Evolutionary conservation across 176 grass and related monocot species (phyloP), one percentile per base, ranked within the genome.

Genomic region (Triticum turgidum): DNA sequence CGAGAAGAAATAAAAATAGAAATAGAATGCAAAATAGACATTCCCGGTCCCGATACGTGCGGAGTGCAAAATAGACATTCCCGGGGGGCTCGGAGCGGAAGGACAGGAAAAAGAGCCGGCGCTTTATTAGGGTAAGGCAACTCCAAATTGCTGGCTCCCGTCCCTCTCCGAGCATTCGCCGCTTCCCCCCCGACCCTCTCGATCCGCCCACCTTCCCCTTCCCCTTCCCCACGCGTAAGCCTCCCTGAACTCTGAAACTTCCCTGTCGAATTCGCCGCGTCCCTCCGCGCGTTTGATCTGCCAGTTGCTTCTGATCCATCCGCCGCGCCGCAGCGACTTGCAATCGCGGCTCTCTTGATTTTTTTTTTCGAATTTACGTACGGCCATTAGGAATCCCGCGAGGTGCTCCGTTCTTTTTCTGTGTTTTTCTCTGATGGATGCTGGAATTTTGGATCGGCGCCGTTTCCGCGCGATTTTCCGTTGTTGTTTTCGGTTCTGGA

Each of bases 81-180:
- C 1, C 4, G 14, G 34, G 49, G 70, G 52, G 24, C 18, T 33
- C 9, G 18, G 52, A 84, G 32, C 44, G 24, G 10, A 84, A 71
- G 71, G 72, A 73, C 9, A 2, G 68, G 37, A 73, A 12, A 83
- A 61, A 37, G 18, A 41, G 52, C 14, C 22, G 7, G n/a, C 82
- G 69, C 21, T 74, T 83, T 83, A 74, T 83, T 83, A 61, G 72
- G 72, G 69, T 24, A 63, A 33, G 82, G 21, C 54, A 41, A 25
- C 47, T 39, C 49, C 32, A 39, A 27, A 72, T 83, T 17, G 65
- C 30, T 82, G 64, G 44, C 80, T 54, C 42, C 10, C 66, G n/a
- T 62, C 56, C 22, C 45, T 37, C 30, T 11, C 61, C 27, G 22
- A 72, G 38, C 69, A 73, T 15, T 41, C 67, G 67, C 67, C 45